Conservation (phyloP, 1,139 yeast species). For the Protomyces gravidus region DNA sequence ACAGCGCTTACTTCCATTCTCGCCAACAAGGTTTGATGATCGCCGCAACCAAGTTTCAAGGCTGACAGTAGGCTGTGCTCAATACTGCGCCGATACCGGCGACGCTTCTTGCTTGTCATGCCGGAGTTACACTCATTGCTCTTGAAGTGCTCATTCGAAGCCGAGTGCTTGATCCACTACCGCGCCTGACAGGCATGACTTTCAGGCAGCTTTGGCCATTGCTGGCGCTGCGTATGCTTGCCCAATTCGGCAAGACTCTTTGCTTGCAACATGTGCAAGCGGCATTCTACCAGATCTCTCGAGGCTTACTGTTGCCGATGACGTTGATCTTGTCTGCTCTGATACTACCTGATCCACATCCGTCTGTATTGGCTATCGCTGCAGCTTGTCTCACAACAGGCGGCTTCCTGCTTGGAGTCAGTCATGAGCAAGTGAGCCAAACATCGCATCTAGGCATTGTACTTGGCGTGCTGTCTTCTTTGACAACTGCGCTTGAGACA, state of each 20-base stretch:
- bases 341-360: slow-evolving; percentile 3
- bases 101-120: not conserved
- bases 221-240: not conserved
- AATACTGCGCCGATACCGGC: not conserved
- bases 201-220: not conserved
- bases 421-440: not conserved
- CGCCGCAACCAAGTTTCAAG: too few species aligned
- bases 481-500: slow-evolving; percentile 19
- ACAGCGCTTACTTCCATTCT: not conserved
- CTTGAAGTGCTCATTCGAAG: not conserved
- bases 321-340: slow-evolving; percentile 9
- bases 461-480: slow-evolving; percentile 15
- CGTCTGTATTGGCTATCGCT: not conserved
- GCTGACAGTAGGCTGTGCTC: not conserved
- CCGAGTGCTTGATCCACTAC: not conserved
- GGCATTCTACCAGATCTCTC: slow-evolving; percentile 23
- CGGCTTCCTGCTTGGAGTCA: slow-evolving; percentile 16
- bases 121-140: not conserved
- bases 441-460: slow-evolving; percentile 6
- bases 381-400: slow-evolving; percentile 3
- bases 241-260: slow-evolving; percentile 4
- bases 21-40: not conserved
- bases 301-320: slow-evolving; percentile 20
- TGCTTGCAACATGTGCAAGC: slow-evolving; percentile 15
- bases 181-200: not conserved